Conservation (phyloP, 2,329 filamentous ascomycete species). For the Aspergillus carbonarius region DNA sequence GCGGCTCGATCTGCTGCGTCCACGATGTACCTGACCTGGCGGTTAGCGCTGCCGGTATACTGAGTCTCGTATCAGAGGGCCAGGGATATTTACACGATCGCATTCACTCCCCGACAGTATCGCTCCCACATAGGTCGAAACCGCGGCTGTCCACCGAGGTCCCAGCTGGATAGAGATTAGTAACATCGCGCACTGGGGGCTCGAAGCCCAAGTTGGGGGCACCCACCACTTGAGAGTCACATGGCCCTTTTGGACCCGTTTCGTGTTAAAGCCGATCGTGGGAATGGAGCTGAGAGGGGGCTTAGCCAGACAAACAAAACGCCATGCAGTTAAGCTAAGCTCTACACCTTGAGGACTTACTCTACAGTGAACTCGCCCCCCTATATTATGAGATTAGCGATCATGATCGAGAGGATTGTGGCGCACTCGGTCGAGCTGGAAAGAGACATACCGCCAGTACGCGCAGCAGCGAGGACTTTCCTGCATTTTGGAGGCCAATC, state of each 20-base stretch:
- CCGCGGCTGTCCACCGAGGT: constrained; percentile 92
- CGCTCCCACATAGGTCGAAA: constrained; percentile 99
- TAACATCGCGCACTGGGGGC: constrained; percentile 12
- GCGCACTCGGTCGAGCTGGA: neutral
- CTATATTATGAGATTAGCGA: constrained; percentile 50
- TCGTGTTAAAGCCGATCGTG: constrained; percentile 99
- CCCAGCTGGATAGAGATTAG: constrained; percentile 63
- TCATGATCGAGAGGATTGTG: constrained; percentile 15
- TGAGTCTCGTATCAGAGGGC: neutral
- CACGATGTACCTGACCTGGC: constrained; percentile 72
- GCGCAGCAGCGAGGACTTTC: constrained; percentile 91
- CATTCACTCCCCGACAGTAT: constrained; percentile 95
- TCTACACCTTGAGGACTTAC: constrained; percentile 59
- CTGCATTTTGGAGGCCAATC: constrained; percentile 96
- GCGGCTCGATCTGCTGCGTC: constrained; percentile 85
- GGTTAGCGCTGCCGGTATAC: constrained; percentile 12
- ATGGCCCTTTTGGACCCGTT: constrained; percentile 95
- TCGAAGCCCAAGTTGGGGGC: neutral
- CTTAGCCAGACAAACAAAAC: constrained; percentile 16
- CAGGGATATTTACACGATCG: constrained; percentile 68
- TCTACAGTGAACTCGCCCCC: constrained; percentile 98
- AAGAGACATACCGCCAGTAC: constrained; percentile 82
- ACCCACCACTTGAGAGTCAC: constrained; percentile 90
- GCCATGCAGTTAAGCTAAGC: constrained; percentile 2
- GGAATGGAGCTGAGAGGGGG: constrained; percentile 76